A percentile compares a stretch with the other conserved stretches of the same genome.
phyloP scores from a whole-genome alignment of 345 rosid genomes.

The Pistacia integerrima region DNA sequence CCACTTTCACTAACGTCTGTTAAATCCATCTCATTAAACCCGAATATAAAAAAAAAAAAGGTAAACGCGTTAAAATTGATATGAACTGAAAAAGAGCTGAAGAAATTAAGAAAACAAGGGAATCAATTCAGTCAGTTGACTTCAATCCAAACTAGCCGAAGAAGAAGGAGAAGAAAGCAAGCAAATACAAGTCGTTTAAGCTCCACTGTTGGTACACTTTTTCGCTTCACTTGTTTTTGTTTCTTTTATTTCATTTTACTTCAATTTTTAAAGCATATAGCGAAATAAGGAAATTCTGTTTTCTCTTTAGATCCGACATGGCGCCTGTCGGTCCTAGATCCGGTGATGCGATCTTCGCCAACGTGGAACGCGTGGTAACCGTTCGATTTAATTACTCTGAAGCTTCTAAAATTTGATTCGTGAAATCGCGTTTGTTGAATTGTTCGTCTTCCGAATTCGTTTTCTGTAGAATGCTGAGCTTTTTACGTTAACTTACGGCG shows the following conservation, averaged over 20 bases:
- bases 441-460: slow-evolving; percentile 16
- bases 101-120: too few species aligned
- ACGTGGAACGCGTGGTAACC: slow-evolving; percentile 76
- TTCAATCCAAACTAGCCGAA: background rate
- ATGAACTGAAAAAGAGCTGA: too few species aligned
- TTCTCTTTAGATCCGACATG: slow-evolving; percentile 31
- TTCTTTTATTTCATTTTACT: too few species aligned
- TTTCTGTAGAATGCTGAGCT: slow-evolving; percentile 79
- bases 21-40: too few species aligned
- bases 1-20: too few species aligned
- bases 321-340: slow-evolving; percentile 80
- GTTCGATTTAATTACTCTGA: background rate
- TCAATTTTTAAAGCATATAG: too few species aligned
- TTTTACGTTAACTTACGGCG: slow-evolving; percentile 91
- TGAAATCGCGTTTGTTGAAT: background rate
- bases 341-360: slow-evolving; percentile 93
- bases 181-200: background rate
- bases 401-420: background rate
- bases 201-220: background rate
- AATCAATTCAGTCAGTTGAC: background rate
- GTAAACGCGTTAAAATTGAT: too few species aligned
- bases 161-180: background rate
- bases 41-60: too few species aligned
- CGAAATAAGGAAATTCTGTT: background rate
- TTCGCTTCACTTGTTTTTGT: background rate